Evolutionary conservation across 805 yeast species (phyloP), one percentile per base, ranked within the genome.

Genomic region (Barnettozyma sp.): DNA sequence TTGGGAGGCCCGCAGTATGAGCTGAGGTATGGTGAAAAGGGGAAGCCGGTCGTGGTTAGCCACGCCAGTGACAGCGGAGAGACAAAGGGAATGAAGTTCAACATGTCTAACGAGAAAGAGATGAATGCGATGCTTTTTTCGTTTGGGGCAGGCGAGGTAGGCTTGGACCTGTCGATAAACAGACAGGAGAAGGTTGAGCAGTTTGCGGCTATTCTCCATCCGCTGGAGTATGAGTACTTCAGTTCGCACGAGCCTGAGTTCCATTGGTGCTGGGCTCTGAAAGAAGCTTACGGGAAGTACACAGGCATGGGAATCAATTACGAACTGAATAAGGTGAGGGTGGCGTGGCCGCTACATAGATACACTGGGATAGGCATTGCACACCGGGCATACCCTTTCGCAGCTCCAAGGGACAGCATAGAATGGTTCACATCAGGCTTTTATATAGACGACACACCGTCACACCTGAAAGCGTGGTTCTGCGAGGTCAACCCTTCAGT

Each of bases 261-360:
- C 45, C 71, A 80, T 14, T 74, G 73, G 26, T 65, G 70, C 23
- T 84, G 95, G 95, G 82, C 94, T 0, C 54, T 84, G 36, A 84
- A 84, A 51, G 95, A 84, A 52, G 75, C 85, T 15, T 81, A 74
- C 49, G 70, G 83, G 6, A 84, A 84, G 48, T 71, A 67, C 25
- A 46, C 70, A 3, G 94, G 94, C 0, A 56, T 66, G 13, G 94
- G 94, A 0, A 53, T 76, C 11, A 62, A 62, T 35, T 55, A 58
- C 21, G 57, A 61, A 33, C 41, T 66, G 21, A 25, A 36, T 2
- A 29, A 42, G 1, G 53, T 62, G 22, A 53, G 59, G 41, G 57
- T 60, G 33, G 46, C 52, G 2, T n/a, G 28, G 16, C 40, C 40
- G n/a, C 26, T 36, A 21, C 11, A 22, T 7, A 16, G n/a, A n/a